Evolutionary conservation across 345 rosid species (phyloP), one percentile per base, ranked within the genome.

Genomic region (Eucalyptus cladocalyx): DNA sequence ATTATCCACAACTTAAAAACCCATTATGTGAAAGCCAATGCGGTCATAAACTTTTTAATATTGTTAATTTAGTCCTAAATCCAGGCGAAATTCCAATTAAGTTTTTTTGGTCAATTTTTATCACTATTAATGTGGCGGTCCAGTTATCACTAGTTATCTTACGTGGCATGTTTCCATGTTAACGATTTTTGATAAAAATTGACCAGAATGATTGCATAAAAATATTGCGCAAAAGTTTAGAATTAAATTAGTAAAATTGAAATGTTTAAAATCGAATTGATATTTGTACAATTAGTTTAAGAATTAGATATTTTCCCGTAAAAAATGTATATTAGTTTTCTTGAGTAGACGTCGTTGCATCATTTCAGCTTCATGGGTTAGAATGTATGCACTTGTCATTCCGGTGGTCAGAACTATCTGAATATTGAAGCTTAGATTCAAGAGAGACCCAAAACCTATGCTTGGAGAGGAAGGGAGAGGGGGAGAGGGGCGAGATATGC

Each of bases 121-220:
- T 24, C 12, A 24, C 0, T 5, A 0, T 13, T 11, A 30, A 60
- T 6, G 67, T 60, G 32, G 15, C 4, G 2, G 15, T 60, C 7
- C 8, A 60, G 7, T 11, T 26, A 10, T 60, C 4, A 4, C 7
- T 13, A 13, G 15, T 4, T 19, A 53, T 53, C 23, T 4, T 3
- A 53, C 1, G 2, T 53, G 23, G 1, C 23, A 53, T 3, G 4
- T 19, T 2, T 7, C 4, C 56, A 26, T 13, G 2, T 60, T 4
- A 11, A 14, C 0, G 15, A 12, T 60, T 60, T 60, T 6, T 60
- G 2, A 4, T 14, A 60, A 28, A 60, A 60, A 60, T 28, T 12
- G 2, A 8, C 2, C 2, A 60, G 0, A 28, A 60, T 30, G 4
- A 60, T 11, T 11, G 1, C 32, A 60, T 11, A 5, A 60, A 58